Base-by-base conservation (phyloP, 2,329 filamentous ascomycete species). In the Neurospora crassa region DNA sequence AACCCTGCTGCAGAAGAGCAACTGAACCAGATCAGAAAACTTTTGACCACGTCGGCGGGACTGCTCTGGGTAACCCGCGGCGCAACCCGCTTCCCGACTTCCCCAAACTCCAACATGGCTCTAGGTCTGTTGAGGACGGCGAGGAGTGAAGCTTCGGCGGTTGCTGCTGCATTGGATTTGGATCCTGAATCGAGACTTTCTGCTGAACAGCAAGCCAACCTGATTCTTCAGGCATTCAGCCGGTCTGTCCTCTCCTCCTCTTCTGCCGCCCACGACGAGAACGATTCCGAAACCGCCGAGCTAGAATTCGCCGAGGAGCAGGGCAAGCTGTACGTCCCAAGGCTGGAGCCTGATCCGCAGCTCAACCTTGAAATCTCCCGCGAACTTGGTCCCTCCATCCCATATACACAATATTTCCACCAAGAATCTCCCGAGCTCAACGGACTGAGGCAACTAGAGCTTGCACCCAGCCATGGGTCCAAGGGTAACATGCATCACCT, bases 11-110 rank as follows among this genome's bases (percentile, higher is more conserved):
- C 53, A n/a, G 63, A 71, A 4, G 18, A 47, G 8, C 63, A 68
- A 4, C 74, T 79, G 14, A 70, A 71, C 7, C 69, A 72, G 59
- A 59, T 79, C 29, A 76, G 76, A 40, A 72, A 68, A 3, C 71
- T 79, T 1, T 73, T 78, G 7, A 74, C 73, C 1, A 59, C 67
- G 3, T 68, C 76, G 2, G 72, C 73, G 5, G 81, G 81, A 3
- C 75, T 79, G 1, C 72, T 83, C 20, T 83, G 81, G 81, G 76
- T 82, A 42, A 77, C 76, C 16, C 71, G 70, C 20, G 75, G 76
- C 3, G 76, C 76, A 8, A 73, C 71, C 24, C 71, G 71, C 18
- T 73, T 74, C 67, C 68, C 73, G 11, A 71, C 68, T 1, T 69
- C 59, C 5, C 77, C 77, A 20, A 67, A 71, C 5, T 71, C 67